Base-by-base conservation (phyloP, 2,329 filamentous ascomycete genomes). In the Ambrosiella xylebori region DNA sequence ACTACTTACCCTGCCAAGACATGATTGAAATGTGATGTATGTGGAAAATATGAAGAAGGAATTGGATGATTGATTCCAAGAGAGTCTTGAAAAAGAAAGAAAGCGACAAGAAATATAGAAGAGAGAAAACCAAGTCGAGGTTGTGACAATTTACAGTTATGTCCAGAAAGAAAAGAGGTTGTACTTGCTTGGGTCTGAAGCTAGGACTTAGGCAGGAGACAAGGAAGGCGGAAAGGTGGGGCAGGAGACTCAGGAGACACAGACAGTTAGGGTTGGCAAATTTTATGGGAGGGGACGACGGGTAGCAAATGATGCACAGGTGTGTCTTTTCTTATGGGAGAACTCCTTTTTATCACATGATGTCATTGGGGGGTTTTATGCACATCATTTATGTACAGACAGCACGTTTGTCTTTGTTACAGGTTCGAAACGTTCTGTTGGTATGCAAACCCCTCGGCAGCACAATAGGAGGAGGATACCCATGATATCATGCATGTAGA, bases 1-100 rank as follows among this genome's bases (percentile, higher is more conserved):
- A 45, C 19, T 38, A 59, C 67, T 66, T 67, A 86, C 84, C 80
- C 84, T 88, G 83, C 82, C 83, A 86, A 72, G 82, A 86, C 83
- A 86, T 85, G 68, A 65, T 79, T 27, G 67, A 51, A 40, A 13
- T 53, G 44, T 54, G 6, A 54, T 37, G 17, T 57, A 45, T 49
- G 55, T 41, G 4, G 56, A 61, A 63, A 51, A 49, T 54, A 19
- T n/a, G 50, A 47, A 54, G 60, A 50, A 41, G 50, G 45, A 59
- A 52, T 39, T 37, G 35, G 7, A 56, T 54, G 36, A 45, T 35
- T 47, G 54, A 53, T 41, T 58, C 52, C 27, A 27, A 27, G 27
- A 27, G 44, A 61, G 38, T 39, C 57, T 57, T 51, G 36, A 47
- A 39, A 56, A 40, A 35, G 54, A 37, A 35, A 41, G 45, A 44